Percentiles rank a stretch among this genome's conserved stretches.
Evolutionary conservation across 306 rosid genomes (phyloP).

Genomic region (Cucurbita ficifolia): DNA sequence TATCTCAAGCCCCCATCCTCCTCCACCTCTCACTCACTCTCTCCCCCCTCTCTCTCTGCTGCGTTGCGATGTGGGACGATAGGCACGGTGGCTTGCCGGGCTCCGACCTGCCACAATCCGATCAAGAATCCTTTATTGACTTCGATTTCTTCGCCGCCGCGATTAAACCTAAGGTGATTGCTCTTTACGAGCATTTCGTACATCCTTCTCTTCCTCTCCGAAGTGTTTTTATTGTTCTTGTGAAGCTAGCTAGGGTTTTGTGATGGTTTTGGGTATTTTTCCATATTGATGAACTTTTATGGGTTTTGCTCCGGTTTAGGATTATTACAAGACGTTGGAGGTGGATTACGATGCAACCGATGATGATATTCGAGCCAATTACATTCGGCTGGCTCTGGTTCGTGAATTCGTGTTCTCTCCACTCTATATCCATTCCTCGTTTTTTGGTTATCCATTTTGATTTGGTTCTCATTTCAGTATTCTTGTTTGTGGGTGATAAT

Average conservation of each 20-base stretch:
- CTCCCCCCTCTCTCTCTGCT: neutral
- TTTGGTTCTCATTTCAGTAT: neutral
- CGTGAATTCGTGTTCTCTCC: constrained; percentile 20
- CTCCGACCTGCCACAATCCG: constrained; percentile 16
- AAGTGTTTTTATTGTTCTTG: neutral
- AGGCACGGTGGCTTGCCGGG: constrained; percentile 18
- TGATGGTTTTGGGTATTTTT: neutral
- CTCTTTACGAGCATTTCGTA: neutral
- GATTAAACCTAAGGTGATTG: constrained; percentile 51
- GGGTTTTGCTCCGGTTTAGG: constrained; percentile 19
- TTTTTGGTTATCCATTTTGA: neutral
- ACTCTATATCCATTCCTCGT: neutral
- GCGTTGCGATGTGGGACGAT: constrained; percentile 39
- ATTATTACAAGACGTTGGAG: constrained; percentile 74
- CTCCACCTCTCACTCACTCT: neutral
- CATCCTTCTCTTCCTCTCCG: neutral
- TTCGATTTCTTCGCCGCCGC: constrained; percentile 52
- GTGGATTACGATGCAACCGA: constrained; percentile 87
- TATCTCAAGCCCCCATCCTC: neutral
- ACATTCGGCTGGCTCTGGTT: constrained; percentile 84
- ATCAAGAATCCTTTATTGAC: constrained; percentile 34
- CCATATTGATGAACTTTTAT: neutral
- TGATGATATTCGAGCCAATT: constrained; percentile 73
- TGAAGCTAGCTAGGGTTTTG: neutral
- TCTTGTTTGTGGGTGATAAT: neutral